Percentiles rank a stretch among this genome's conserved stretches.
These are phyloP conservation scores for Pelargonium citronellum DNA, from an alignment of 441 rosid species.

Conservation along the genomic window DNA sequence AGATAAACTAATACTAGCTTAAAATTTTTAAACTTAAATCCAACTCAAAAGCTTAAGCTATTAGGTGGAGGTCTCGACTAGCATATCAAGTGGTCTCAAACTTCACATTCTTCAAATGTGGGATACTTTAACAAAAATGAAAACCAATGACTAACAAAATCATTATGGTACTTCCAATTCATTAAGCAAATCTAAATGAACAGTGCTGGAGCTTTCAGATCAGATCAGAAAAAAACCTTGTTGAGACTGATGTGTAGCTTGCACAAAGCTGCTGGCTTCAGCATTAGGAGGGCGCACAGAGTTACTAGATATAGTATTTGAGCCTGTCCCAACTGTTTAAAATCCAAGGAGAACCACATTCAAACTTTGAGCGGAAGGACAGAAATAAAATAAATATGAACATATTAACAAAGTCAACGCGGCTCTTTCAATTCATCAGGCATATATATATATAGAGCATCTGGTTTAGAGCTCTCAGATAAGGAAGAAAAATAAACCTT, in stretches of 20 bases:
- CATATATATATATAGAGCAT: neutral
- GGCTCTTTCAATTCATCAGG: neutral
- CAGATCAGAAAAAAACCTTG: neutral
- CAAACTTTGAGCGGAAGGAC: neutral
- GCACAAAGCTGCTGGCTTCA: conserved; percentile 1
- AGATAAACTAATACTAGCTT: neutral
- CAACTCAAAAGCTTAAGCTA: too few relatives aligned
- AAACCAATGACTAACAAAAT: neutral
- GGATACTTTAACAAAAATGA: neutral
- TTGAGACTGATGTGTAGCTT: neutral
- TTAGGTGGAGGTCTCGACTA: too few relatives aligned
- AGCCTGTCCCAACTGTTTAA: neutral
- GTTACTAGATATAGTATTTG: neutral
- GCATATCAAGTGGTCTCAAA: too few relatives aligned
- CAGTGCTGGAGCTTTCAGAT: neutral
- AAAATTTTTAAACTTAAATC: neutral
- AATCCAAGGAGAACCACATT: neutral
- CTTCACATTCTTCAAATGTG: too few relatives aligned
- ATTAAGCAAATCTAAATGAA: neutral
- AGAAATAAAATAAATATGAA: neutral
- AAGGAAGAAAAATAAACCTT: neutral
- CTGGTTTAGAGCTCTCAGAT: neutral
- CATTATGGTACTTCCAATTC: neutral
- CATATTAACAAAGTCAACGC: neutral
- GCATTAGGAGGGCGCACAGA: neutral